Conservation (phyloP, 176 grass and related monocot genomes). For the Otatea glauca region DNA sequence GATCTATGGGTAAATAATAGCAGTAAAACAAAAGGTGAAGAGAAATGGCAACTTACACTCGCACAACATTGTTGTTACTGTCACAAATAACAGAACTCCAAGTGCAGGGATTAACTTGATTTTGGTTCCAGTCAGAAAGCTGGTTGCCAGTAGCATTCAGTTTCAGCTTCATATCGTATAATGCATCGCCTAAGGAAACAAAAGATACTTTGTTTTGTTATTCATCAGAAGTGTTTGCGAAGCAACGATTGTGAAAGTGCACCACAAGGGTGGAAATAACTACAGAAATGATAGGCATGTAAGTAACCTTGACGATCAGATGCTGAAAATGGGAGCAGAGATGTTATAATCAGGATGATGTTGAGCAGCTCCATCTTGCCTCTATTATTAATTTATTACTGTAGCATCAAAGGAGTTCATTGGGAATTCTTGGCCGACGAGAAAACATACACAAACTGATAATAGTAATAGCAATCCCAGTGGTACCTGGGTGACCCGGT, state of each 20-base stretch:
- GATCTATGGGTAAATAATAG: neutral
- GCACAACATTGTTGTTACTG: slow-evolving; percentile 66
- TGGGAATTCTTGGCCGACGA: neutral
- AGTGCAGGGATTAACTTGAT: slow-evolving; percentile 86
- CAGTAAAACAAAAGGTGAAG: neutral
- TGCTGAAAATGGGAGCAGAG: slow-evolving; percentile 46
- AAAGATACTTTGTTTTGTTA: slow-evolving; percentile 37
- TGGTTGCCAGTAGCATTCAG: slow-evolving; percentile 67
- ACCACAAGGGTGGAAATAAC: neutral
- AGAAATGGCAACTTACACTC: slow-evolving; percentile 78
- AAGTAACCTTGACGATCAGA: slow-evolving; percentile 68
- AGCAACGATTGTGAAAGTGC: slow-evolving; percentile 7
- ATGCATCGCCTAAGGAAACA: slow-evolving; percentile 53
- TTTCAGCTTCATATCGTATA: slow-evolving; percentile 75
- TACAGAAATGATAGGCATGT: slow-evolving; percentile 1
- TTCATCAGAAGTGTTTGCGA: neutral
- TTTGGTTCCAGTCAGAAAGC: slow-evolving; percentile 80
- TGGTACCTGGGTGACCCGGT: neutral
- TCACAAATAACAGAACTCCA: slow-evolving; percentile 97
- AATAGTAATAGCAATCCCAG: slow-evolving; percentile 13
- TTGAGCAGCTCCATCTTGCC: slow-evolving; percentile 58
- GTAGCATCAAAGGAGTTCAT: neutral
- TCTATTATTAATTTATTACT: neutral
- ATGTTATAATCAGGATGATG: slow-evolving; percentile 45
- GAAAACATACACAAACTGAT: slow-evolving; percentile 23